These are phyloP conservation scores for Claviceps purpurea DNA, from an alignment of 2,329 filamentous ascomycete genomes.

Conservation along the genomic window DNA sequence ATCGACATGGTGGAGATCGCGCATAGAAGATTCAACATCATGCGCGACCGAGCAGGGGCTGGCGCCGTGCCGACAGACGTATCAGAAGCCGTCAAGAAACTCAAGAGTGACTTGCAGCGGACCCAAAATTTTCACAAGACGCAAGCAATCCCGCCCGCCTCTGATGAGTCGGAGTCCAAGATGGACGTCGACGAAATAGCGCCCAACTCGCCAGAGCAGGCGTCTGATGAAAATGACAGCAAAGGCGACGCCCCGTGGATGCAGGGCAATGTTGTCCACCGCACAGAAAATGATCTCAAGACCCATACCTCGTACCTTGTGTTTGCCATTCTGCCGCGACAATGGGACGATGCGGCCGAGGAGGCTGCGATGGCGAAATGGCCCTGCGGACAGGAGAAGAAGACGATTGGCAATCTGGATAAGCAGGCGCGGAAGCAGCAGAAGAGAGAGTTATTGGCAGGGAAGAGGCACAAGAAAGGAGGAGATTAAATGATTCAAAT, in stretches of 20 bases:
- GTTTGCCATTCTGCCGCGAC: slow-evolving; percentile 77
- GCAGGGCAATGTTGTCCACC: slow-evolving; percentile 65
- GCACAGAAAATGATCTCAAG: slow-evolving; percentile 79
- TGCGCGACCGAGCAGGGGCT: slow-evolving; percentile 69
- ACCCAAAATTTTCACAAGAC: slow-evolving; percentile 49
- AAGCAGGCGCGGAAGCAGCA: slow-evolving; percentile 42
- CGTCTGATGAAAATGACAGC: slow-evolving; percentile 8
- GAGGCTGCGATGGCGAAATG: slow-evolving; percentile 49
- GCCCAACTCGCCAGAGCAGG: background rate
- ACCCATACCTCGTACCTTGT: slow-evolving; percentile 95
- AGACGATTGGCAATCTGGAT: slow-evolving; percentile 38
- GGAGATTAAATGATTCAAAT: slow-evolving; percentile 1
- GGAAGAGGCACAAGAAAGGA: slow-evolving; percentile 30
- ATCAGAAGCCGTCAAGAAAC: slow-evolving; percentile 59
- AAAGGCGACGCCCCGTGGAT: slow-evolving; percentile 46
- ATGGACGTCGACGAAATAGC: slow-evolving; percentile 26
- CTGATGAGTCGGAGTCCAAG: slow-evolving; percentile 21
- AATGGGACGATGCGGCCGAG: slow-evolving; percentile 79
- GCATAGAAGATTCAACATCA: slow-evolving; percentile 66
- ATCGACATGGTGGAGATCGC: slow-evolving; percentile 88
- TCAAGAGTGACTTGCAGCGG: slow-evolving; percentile 60
- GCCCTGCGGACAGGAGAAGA: slow-evolving; percentile 42
- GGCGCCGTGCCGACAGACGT: slow-evolving; percentile 61
- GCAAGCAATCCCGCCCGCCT: slow-evolving; percentile 14
- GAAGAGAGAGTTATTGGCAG: slow-evolving; percentile 37